Conservation (phyloP, 257 asterid genomes). For the Misopates orontium region DNA sequence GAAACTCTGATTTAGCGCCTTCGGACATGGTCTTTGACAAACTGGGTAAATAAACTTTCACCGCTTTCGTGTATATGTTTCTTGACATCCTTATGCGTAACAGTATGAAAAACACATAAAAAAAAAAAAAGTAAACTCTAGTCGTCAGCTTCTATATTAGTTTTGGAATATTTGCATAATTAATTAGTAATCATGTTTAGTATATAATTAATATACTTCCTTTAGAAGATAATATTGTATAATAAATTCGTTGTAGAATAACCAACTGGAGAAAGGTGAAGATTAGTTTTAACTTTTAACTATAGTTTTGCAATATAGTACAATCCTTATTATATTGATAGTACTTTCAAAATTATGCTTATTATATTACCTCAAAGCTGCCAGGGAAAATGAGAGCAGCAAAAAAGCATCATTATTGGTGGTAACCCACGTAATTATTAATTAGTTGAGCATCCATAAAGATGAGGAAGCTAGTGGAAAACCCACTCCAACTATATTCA, state of each 20-base stretch:
- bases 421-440: constrained; percentile 40
- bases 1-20: no score
- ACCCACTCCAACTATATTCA: constrained; percentile 20
- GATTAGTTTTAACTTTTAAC: not conserved
- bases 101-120: no score
- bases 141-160: no score
- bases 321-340: constrained; percentile 28
- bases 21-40: no score
- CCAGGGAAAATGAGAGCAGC: constrained; percentile 35
- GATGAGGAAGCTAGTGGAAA: constrained; percentile 34
- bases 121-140: no score
- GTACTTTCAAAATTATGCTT: constrained; percentile 24
- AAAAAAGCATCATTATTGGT: constrained; percentile 28
- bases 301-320: constrained; percentile 13
- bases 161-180: no score
- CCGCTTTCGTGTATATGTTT: no score
- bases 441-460: constrained; percentile 15
- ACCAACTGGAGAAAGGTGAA: not conserved
- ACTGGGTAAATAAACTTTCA: no score
- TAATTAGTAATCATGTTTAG: no score
- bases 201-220: no score
- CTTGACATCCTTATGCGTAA: no score
- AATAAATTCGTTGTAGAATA: not conserved
- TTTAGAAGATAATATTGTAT: no score
- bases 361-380: constrained; percentile 24